Percentiles rank a stretch among this genome's conserved stretches.
Evolutionary conservation across 768 basidiomycete species (phyloP).

Genomic region (Holtermanniella nyarrowii): DNA sequence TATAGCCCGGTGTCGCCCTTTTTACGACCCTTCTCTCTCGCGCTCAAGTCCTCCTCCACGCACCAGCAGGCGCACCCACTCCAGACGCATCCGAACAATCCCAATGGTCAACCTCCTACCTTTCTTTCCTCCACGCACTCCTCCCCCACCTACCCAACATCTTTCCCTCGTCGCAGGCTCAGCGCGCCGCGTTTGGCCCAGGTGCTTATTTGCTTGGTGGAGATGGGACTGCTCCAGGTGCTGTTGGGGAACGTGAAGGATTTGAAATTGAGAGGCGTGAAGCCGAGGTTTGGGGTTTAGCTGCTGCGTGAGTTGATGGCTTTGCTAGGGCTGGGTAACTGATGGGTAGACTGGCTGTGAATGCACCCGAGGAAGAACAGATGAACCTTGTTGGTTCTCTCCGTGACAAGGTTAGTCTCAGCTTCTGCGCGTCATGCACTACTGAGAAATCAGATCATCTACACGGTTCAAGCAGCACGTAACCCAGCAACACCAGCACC

Average conservation of each 20-base stretch:
- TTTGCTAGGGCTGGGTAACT: constrained; percentile 50
- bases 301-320: constrained; percentile 51
- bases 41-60: constrained; percentile 83
- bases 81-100: constrained; percentile 57
- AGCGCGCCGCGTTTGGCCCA: constrained; percentile 44
- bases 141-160: constrained; percentile 63
- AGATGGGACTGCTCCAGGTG: constrained; percentile 2
- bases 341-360: constrained; percentile 59
- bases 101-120: constrained; percentile 72
- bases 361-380: constrained; percentile 70
- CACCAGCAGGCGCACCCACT: constrained; percentile 49
- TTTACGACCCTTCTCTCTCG: constrained; percentile 83
- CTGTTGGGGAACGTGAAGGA: constrained; percentile 25
- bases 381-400: constrained; percentile 71
- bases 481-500: constrained; percentile 58
- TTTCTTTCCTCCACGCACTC: constrained; percentile 72
- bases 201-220: constrained; percentile 40
- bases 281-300: constrained; percentile 40
- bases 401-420: constrained; percentile 64
- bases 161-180: constrained; percentile 68
- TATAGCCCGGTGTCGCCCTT: constrained; percentile 79
- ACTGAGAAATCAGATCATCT: constrained; percentile 47
- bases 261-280: constrained; percentile 37
- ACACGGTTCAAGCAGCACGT: constrained; percentile 70
- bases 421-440: neutral